These are phyloP conservation scores for Gossypium bickii DNA, from an alignment of 345 rosid species.

Conservation along the genomic window DNA sequence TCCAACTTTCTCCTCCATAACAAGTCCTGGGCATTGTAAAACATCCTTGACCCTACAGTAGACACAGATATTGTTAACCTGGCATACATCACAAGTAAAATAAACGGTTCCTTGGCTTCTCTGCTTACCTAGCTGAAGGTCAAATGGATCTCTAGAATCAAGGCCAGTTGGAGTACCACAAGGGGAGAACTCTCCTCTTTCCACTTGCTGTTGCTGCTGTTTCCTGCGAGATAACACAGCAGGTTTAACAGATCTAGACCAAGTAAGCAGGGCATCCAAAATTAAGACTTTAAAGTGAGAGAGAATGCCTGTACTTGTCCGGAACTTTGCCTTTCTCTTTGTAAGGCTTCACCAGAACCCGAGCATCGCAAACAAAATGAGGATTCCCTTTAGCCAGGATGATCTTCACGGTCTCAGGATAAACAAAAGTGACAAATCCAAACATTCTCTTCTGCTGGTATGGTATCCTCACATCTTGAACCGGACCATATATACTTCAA, in stretches of 20 bases:
- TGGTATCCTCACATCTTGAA: slow-evolving; percentile 95
- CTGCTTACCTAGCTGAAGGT: slow-evolving; percentile 47
- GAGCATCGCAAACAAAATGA: slow-evolving; percentile 87
- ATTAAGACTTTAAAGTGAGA: neutral
- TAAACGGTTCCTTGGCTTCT: neutral
- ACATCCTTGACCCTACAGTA: slow-evolving; percentile 56
- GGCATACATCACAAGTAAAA: neutral
- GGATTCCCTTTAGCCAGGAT: slow-evolving; percentile 91
- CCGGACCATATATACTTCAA: slow-evolving; percentile 75
- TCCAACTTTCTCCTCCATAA: slow-evolving; percentile 74
- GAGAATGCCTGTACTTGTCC: slow-evolving; percentile 71
- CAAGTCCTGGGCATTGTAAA: slow-evolving; percentile 58
- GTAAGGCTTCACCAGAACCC: slow-evolving; percentile 94
- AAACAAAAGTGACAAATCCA: slow-evolving; percentile 84
- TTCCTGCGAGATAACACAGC: slow-evolving; percentile 21
- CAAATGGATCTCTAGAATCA: slow-evolving; percentile 66
- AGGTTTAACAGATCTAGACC: neutral
- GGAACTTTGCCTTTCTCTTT: slow-evolving; percentile 95
- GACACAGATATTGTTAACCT: neutral
- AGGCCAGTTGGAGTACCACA: slow-evolving; percentile 66
- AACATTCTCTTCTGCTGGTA: slow-evolving; percentile 98
- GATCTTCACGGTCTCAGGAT: slow-evolving; percentile 82
- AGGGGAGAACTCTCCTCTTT: slow-evolving; percentile 59
- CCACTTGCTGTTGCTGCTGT: slow-evolving; percentile 44
- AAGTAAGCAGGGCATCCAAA: neutral